Conservation (phyloP, 176 grass and related monocot species). For the Musa itinerans region DNA sequence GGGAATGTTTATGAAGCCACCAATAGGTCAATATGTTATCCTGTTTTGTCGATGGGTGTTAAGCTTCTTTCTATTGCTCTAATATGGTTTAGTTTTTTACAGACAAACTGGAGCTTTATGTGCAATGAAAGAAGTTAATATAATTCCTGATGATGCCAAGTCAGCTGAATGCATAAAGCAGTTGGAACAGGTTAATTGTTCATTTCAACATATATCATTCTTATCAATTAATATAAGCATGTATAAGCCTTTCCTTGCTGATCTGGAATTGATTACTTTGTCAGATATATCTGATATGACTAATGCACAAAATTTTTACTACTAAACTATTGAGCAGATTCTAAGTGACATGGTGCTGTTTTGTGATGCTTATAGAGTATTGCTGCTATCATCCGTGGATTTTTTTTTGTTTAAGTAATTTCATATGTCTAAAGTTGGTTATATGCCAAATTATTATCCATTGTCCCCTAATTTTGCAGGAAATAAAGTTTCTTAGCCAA, state of each 20-base stretch:
- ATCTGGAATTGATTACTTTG: neutral
- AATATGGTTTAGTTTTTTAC: constrained; percentile 4
- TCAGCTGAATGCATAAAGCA: constrained; percentile 83
- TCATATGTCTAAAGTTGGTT: constrained; percentile 14
- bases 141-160: constrained; percentile 89
- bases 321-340: neutral
- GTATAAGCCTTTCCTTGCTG: neutral
- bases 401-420: neutral
- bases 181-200: constrained; percentile 62
- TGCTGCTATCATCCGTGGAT: neutral
- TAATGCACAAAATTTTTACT: neutral
- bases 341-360: neutral
- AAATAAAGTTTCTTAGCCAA: constrained; percentile 96
- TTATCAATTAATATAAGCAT: constrained; percentile 14
- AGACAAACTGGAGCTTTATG: constrained; percentile 91
- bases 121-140: constrained; percentile 98
- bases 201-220: neutral
- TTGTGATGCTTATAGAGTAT: neutral
- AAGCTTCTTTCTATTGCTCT: neutral
- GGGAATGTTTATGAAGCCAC: constrained; percentile 96
- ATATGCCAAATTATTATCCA: constrained; percentile 7
- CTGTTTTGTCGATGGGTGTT: neutral
- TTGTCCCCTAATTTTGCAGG: constrained; percentile 48
- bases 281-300: neutral
- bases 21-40: constrained; percentile 52